Evolutionary conservation across 148 eudicot genomes (phyloP).

Genomic region (Vaccinium macrocarpon): DNA sequence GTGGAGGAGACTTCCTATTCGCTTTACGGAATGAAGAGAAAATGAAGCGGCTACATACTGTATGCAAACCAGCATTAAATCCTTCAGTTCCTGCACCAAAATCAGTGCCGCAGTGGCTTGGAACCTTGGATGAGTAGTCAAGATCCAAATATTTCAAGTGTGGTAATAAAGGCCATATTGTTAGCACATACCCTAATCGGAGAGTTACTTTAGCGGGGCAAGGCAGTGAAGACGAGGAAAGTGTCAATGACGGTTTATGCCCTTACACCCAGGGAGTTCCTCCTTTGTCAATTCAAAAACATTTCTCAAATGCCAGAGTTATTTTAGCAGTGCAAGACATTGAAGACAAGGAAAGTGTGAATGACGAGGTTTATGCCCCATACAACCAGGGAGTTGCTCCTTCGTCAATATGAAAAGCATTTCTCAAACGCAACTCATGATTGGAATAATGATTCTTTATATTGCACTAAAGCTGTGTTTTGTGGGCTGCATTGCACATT

Average conservation of each 20-base stretch:
- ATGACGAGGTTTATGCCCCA: too few species aligned
- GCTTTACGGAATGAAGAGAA: not conserved
- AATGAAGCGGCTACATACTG: not conserved
- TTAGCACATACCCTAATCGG: not conserved
- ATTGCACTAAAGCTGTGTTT: not conserved
- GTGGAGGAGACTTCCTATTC: not conserved
- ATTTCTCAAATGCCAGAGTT: not conserved
- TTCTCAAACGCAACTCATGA: not conserved
- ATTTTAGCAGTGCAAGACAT: too few species aligned
- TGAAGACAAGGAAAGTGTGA: too few species aligned
- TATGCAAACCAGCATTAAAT: not conserved
- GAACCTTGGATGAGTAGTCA: not conserved
- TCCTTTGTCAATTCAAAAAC: not conserved
- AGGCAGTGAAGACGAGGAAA: not conserved
- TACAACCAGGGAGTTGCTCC: not conserved
- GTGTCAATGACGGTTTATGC: not conserved
- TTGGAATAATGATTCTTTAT: not conserved
- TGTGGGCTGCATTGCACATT: not conserved
- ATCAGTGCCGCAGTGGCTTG: not conserved
- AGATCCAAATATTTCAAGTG: not conserved
- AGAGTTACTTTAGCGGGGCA: not conserved
- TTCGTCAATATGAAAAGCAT: not conserved
- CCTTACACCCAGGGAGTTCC: too few species aligned
- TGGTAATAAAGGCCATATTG: not conserved
- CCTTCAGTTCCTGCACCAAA: not conserved